phyloP scores from a whole-genome alignment of 1,284 basidiomycete genomes.

The Leccinum griseonigrum region DNA sequence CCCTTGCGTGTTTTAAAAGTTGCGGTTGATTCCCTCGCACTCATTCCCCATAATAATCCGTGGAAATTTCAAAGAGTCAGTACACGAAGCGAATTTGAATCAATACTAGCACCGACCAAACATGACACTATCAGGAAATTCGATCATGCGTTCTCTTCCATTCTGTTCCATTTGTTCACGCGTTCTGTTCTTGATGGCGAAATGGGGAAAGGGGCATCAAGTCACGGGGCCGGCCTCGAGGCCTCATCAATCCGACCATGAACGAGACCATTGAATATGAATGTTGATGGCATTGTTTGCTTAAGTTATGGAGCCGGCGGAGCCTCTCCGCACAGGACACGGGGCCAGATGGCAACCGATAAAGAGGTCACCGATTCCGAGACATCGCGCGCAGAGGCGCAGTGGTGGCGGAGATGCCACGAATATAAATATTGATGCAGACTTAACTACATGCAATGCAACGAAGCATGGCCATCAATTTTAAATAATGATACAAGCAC shows the following conservation, averaged over 20 bases:
- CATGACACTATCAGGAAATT: neutral
- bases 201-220: neutral
- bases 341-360: neutral
- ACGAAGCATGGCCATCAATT: neutral
- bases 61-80: neutral
- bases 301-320: neutral
- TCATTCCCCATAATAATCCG: neutral
- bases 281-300: neutral
- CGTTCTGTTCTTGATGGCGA: neutral
- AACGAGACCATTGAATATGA: too few species aligned
- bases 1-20: neutral
- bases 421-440: neutral
- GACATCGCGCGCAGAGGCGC: neutral
- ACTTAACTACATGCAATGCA: neutral
- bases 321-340: neutral
- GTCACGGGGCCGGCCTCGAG: neutral
- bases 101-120: neutral
- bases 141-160: neutral
- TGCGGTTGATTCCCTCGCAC: neutral
- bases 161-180: neutral
- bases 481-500: neutral
- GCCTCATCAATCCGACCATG: neutral
- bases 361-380: neutral
- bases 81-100: neutral
- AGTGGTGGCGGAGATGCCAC: neutral